Evolutionary conservation across 2,329 filamentous ascomycete species (phyloP), one percentile per base, ranked within the genome.

Genomic region (Dothidotthia symphoricarpi): DNA sequence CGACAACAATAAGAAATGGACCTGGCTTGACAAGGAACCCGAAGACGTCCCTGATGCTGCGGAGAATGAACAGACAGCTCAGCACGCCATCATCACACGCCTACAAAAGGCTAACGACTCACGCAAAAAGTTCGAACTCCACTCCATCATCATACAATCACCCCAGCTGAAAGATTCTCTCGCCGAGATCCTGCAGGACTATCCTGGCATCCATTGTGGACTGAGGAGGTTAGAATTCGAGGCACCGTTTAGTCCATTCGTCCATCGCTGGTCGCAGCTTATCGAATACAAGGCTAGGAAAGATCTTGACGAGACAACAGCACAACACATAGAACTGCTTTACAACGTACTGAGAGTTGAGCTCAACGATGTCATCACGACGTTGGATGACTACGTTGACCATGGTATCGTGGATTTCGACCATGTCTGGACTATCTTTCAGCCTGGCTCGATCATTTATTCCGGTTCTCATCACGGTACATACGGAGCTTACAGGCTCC

Each of bases 101-200:
- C 49, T 83, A 51, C 67, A 71, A 39, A 56, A 57, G 25, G 46
- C 53, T 17, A 41, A 57, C 14, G 75, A 82, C 53, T 76, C 77
- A 16, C 74, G 76, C 39, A 82, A 81, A 59, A 77, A 76, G 30
- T 73, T 83, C 22, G 67, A 76, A 36, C 72, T 83, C 16, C 73
- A 85, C 52, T 81, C 77, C 31, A 76, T 86, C 41, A 72, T 83
- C 29, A 66, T 86, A 5, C 82, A 86, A 60, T 82, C 76, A 14
- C 78, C 80, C 1, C 69, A 74, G 36, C 65, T 86, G 28, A 82
- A 81, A 62, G 67, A 69, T 2, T 71, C 78, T 4, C 69, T 86
- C 0, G 68, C 67, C 8, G 69, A 74, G 9, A 71, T 83, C 6
- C 69, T 85, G 15, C 63, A 71, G 1, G 75, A 70, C 7, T 85